Conservation (phyloP, 805 yeast genomes). For the Yamadazyma laniorum region DNA sequence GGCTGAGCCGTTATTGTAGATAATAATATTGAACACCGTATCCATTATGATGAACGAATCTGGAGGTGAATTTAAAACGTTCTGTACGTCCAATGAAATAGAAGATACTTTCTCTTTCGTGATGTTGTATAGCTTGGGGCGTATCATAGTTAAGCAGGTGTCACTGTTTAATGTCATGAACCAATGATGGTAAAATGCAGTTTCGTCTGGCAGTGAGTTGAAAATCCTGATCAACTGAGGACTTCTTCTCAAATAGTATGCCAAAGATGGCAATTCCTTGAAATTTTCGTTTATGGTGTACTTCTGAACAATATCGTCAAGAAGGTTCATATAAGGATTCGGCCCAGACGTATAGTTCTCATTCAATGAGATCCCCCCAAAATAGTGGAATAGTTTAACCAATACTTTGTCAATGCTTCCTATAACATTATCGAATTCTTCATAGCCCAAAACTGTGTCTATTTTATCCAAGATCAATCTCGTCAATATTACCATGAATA, state of each 20-base stretch:
- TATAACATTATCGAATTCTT: slow-evolving; percentile 26
- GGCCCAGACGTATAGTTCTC: slow-evolving; percentile 4
- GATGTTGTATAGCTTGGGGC: slow-evolving; percentile 27
- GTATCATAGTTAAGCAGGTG: slow-evolving; percentile 23
- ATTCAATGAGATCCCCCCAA: slow-evolving; percentile 23
- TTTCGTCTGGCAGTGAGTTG: slow-evolving; percentile 46
- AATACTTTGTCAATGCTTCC: slow-evolving; percentile 26
- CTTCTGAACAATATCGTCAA: slow-evolving; percentile 10
- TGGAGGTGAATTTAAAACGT: slow-evolving; percentile 13
- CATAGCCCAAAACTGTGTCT: slow-evolving; percentile 34
- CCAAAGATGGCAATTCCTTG: slow-evolving; percentile 26
- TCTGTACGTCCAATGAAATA: slow-evolving; percentile 19
- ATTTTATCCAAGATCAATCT: slow-evolving; percentile 34
- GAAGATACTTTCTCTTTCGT: slow-evolving; percentile 1
- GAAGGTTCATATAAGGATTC: slow-evolving; percentile 23
- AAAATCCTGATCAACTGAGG: slow-evolving; percentile 36
- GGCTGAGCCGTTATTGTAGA: slow-evolving; percentile 19
- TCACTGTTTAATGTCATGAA: slow-evolving; percentile 21
- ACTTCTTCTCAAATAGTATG: slow-evolving; percentile 35
- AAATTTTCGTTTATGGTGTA: slow-evolving; percentile 28
- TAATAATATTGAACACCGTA: slow-evolving; percentile 23
- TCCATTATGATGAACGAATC: slow-evolving; percentile 28
- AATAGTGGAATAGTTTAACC: slow-evolving; percentile 25
- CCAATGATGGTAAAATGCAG: slow-evolving; percentile 39
- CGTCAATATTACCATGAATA: slow-evolving; percentile 30